phyloP scores from a whole-genome alignment of 148 eudicot species.

The Mesembryanthemum crystallinum region DNA sequence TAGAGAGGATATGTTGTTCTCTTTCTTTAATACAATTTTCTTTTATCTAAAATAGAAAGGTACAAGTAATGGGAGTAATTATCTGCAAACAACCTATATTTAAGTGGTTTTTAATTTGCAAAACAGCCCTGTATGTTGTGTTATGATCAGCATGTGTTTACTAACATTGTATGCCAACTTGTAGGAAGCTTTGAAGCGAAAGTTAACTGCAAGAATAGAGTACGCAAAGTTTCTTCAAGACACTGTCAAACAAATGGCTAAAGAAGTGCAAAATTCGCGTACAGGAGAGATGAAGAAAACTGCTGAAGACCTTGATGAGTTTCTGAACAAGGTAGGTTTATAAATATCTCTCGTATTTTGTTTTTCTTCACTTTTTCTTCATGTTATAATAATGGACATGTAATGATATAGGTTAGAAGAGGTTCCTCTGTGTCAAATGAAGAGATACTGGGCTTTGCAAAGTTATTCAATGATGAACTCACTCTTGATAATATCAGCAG shows the following conservation, averaged over 20 bases:
- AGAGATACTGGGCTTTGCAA: slow-evolving; percentile 75
- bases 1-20: too few relatives aligned
- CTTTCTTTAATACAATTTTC: too few relatives aligned
- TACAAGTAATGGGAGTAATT: background rate
- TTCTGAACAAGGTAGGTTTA: slow-evolving; percentile 64
- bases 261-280: slow-evolving; percentile 80
- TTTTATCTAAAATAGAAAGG: too few relatives aligned
- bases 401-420: slow-evolving; percentile 58
- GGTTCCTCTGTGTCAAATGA: slow-evolving; percentile 63
- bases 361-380: slow-evolving; percentile 3
- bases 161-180: slow-evolving; percentile 12
- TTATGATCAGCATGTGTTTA: background rate
- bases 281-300: slow-evolving; percentile 86
- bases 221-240: slow-evolving; percentile 96
- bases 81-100: background rate
- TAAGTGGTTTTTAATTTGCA: background rate
- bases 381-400: background rate
- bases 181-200: slow-evolving; percentile 78
- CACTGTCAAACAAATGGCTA: slow-evolving; percentile 87
- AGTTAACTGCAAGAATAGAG: slow-evolving; percentile 81
- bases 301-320: slow-evolving; percentile 95
- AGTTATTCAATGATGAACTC: slow-evolving; percentile 80
- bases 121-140: background rate
- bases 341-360: background rate
- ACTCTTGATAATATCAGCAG: slow-evolving; percentile 84